Base-by-base conservation (phyloP, 2,329 filamentous ascomycete species). In the Aspergillus persii region DNA sequence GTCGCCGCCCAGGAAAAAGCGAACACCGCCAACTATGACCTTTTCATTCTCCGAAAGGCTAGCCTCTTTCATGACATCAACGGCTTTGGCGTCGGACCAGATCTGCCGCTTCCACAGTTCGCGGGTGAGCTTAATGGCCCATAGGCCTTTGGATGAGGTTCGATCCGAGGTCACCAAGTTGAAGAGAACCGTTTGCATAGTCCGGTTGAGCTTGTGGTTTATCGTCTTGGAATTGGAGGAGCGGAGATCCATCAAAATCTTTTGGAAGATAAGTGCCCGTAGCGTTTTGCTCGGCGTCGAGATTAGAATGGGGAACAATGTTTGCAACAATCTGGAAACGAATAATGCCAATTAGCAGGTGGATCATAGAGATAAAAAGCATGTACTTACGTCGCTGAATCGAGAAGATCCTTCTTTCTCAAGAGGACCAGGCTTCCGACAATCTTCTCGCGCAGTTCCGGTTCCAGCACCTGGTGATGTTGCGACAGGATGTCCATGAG, bases 31-130 rank as follows among this genome's bases (percentile, higher is more conserved):
- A 5, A 90, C 82, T 29, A 95, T 86, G 3, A 98, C 92, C 78
- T 99, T 99, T 68, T 96, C 91, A 67, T 97, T 96, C 54, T 96
- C 89, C 3, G 91, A 87, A 58, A 99, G 79, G 56, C 89, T 88
- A 0, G 94, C 92, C 77, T 96, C 90, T 77, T 96, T 96, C 93
- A 99, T 98, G 65, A 98, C 91, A 70, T 96, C 92, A n/a, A 98
- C 95, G 0, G 94, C 88, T 74, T 93, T 95, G 2, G 92, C 86
- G 69, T 99, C 95, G 8, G 90, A 92, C 95, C 95, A 99, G 63
- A 98, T 88, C 68, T 97, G 93, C 50, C 94, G 86, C 77, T 93
- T 96, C 95, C 95, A 99, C 71, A 99, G 81, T 79, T 99, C 95
- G 62, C 94, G 85, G 3, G 93, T 96, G 64, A 99, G 85, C 76